These are phyloP conservation scores for Phaffia tasmanica DNA, from an alignment of 768 basidiomycete genomes.

Conservation along the genomic window DNA sequence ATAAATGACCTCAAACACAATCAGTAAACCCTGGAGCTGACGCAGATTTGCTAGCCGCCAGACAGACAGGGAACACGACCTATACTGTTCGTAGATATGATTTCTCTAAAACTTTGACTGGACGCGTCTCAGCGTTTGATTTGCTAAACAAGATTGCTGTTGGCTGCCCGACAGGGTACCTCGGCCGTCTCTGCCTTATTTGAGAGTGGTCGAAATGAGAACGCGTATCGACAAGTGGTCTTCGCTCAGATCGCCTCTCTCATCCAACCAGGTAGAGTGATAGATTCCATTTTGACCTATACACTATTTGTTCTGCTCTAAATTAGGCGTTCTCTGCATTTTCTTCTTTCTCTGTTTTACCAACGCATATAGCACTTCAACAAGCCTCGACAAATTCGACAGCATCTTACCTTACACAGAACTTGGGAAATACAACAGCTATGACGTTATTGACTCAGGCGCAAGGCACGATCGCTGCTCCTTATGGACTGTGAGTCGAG, in stretches of 20 bases:
- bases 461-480: slow-evolving; percentile 40
- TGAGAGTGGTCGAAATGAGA: slow-evolving; percentile 43
- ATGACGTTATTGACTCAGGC: slow-evolving; percentile 39
- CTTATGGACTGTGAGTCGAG: slow-evolving; percentile 36
- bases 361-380: too few relatives aligned
- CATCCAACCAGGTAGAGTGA: background rate
- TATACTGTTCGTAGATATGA: slow-evolving; percentile 33
- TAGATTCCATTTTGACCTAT: slow-evolving; percentile 13
- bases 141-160: background rate
- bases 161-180: background rate
- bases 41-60: slow-evolving; percentile 34
- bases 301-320: background rate
- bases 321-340: background rate
- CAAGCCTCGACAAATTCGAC: background rate
- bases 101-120: background rate
- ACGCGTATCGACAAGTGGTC: slow-evolving; percentile 41
- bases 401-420: slow-evolving; percentile 27
- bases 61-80: slow-evolving; percentile 38
- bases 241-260: slow-evolving; percentile 8
- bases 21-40: slow-evolving; percentile 41
- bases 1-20: too few relatives aligned
- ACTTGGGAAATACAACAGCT: slow-evolving; percentile 40
- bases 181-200: slow-evolving; percentile 41
- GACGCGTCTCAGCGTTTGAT: slow-evolving; percentile 22
- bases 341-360: background rate